Evolutionary conservation across 2,329 filamentous ascomycete species (phyloP).

Genomic region (Neocucurbitaria cava): DNA sequence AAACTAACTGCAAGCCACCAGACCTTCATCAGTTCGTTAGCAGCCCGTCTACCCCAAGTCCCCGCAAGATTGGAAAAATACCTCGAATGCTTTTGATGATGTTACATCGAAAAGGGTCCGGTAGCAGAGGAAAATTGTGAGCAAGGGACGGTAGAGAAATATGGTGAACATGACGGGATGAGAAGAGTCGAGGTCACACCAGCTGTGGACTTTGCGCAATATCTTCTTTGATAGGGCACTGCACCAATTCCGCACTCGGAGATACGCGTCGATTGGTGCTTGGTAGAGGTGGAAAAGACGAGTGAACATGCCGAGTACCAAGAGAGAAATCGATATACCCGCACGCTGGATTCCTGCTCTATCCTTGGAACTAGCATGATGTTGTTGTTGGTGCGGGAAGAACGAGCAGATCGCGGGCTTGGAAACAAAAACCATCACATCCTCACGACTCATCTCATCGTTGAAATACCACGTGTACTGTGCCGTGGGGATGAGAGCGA

Average conservation of each 20-base stretch:
- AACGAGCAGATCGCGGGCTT: slow-evolving; percentile 3
- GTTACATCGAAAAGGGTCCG: slow-evolving; percentile 6
- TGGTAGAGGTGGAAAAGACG: slow-evolving; percentile 9
- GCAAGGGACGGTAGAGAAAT: slow-evolving; percentile 4
- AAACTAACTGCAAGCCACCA: slow-evolving; percentile 15
- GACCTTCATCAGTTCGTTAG: not conserved
- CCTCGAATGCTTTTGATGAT: slow-evolving; percentile 12
- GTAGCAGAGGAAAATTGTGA: not conserved
- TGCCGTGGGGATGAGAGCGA: slow-evolving; percentile 11
- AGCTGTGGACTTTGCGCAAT: not conserved
- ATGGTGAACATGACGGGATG: not conserved
- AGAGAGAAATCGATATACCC: slow-evolving; percentile 5
- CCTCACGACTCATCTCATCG: not conserved
- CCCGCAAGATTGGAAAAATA: not conserved
- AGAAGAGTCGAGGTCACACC: not conserved
- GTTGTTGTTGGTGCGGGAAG: not conserved
- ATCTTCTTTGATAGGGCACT: not conserved
- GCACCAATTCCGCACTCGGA: not conserved
- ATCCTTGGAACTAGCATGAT: not conserved
- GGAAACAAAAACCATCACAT: slow-evolving; percentile 1
- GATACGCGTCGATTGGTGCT: not conserved
- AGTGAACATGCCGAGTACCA: slow-evolving; percentile 5
- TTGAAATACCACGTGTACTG: slow-evolving; percentile 10
- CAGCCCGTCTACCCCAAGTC: not conserved
- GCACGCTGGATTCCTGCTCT: slow-evolving; percentile 8